Evolutionary conservation across 139 green algal genomes (phyloP), one percentile per base, ranked within the genome.

Genomic region (Prasinococcaceae sp.): DNA sequence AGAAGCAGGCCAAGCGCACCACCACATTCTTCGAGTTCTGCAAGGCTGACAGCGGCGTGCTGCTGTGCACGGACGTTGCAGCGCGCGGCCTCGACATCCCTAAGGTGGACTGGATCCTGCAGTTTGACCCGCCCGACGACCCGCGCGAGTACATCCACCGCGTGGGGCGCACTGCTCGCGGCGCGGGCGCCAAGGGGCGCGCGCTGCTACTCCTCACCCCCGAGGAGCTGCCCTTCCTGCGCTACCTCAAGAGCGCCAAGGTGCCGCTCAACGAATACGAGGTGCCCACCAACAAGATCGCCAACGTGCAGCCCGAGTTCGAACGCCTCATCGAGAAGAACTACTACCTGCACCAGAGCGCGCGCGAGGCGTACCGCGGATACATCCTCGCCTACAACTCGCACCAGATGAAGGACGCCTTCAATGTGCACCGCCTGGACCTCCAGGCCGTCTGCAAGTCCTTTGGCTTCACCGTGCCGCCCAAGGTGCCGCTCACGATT

Each of bases 11-110:
- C 59, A 92, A 92, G 63, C 83, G 90, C 43, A 97, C 87, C 1
- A 71, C 80, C 47, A 94, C 90, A 24, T 97, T 95, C 66, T 87
- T 93, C 52, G 87, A 96, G 65, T 98, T 98, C 70, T 92, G 79
- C 67, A 72, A 84, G 50, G 85, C 85, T 1, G 68, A 89, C 3
- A 83, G 66, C 16, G 89, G 89, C 44, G 79, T 92, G 17, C 67
- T 98, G 63, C 72, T 97, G 38, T 95, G 85, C 58, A 97, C 90
- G 2, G 90, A 98, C 61, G 90, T 98, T n/a, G 89, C 90, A 3
- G 90, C 90, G 1, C 69, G 90, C 23, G 88, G 88, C n/a, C 68
- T 96, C 14, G 88, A 96, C 70, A 95, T 96, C 63, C 88, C 88
- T 14, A 66, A 43, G 52, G 69, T 78, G 8, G 27, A 32, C 8